A percentile compares a stretch with the other conserved stretches of the same genome.
Evolutionary conservation across 768 basidiomycete species (phyloP).

Genomic region (Amanita muscaria): DNA sequence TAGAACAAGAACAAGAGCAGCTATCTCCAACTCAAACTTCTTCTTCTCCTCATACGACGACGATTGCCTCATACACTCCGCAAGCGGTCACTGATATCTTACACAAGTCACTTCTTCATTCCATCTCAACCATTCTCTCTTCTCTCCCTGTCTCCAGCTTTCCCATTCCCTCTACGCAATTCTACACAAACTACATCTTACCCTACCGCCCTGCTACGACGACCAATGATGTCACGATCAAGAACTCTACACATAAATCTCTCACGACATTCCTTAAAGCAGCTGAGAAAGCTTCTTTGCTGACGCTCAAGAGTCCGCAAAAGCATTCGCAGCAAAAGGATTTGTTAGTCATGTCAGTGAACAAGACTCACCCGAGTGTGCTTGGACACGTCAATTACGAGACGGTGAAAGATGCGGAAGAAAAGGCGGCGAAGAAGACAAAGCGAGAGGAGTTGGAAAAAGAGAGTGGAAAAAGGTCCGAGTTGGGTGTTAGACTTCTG

Average conservation of each 20-base stretch:
- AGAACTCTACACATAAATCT: slow-evolving; percentile 73
- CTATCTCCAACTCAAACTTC: no score
- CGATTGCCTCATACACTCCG: slow-evolving; percentile 18
- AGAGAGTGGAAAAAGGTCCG: slow-evolving; percentile 33
- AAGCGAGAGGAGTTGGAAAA: slow-evolving; percentile 47
- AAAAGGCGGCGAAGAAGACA: slow-evolving; percentile 51
- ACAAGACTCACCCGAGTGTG: slow-evolving; percentile 48
- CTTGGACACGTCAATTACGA: slow-evolving; percentile 38
- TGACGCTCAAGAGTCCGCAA: slow-evolving; percentile 61
- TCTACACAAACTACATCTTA: slow-evolving; percentile 71
- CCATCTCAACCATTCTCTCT: slow-evolving; percentile 42
- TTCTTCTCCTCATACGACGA: not conserved
- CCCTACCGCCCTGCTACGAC: slow-evolving; percentile 58
- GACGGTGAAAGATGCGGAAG: slow-evolving; percentile 61
- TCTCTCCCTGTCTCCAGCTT: slow-evolving; percentile 45
- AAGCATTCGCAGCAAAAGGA: slow-evolving; percentile 43
- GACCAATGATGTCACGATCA: slow-evolving; percentile 47
- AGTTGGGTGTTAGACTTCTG: slow-evolving; percentile 35
- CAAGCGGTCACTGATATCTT: slow-evolving; percentile 52
- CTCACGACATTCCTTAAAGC: slow-evolving; percentile 73
- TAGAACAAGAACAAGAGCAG: no score
- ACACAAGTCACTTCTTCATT: slow-evolving; percentile 55
- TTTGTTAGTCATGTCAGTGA: slow-evolving; percentile 45
- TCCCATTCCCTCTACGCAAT: slow-evolving; percentile 66
- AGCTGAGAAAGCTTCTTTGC: slow-evolving; percentile 62